phyloP scores from a whole-genome alignment of 176 grass and related monocot species.

The Cenchrus purpureus region DNA sequence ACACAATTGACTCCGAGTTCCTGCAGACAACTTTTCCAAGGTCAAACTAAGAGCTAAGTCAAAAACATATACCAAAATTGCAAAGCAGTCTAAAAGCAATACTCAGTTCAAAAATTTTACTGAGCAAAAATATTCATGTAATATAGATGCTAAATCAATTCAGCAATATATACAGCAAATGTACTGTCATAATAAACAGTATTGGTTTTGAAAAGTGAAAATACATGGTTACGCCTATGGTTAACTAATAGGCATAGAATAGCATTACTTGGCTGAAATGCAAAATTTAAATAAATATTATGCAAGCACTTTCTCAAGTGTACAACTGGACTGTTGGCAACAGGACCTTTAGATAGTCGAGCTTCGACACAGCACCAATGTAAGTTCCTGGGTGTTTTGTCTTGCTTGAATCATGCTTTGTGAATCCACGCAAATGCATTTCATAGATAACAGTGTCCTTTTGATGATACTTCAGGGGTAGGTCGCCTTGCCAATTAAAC shows the following conservation, averaged over 20 bases:
- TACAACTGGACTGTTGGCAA: constrained; percentile 16
- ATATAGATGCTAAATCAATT: constrained; percentile 16
- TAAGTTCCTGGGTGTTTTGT: constrained; percentile 81
- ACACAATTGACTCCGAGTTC: constrained; percentile 93
- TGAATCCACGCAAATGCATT: constrained; percentile 95
- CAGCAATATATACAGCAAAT: constrained; percentile 3
- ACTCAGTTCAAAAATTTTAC: neutral
- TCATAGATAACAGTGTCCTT: constrained; percentile 87
- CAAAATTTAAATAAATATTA: neutral
- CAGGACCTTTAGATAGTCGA: constrained; percentile 81
- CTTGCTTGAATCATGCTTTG: constrained; percentile 78
- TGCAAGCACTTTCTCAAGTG: neutral
- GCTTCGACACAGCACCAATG: constrained; percentile 68
- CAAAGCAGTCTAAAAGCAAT: neutral
- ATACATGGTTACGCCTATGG: constrained; percentile 2
- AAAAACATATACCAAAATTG: constrained; percentile 3
- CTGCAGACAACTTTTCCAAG: constrained; percentile 51
- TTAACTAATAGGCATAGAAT: constrained; percentile 2
- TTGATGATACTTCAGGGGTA: constrained; percentile 66
- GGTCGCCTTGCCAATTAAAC: constrained; percentile 93
- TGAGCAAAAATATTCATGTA: neutral
- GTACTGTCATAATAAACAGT: neutral
- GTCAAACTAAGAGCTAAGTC: constrained; percentile 33
- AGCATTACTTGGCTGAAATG: constrained; percentile 8
- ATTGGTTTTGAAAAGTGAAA: neutral